Percentiles rank a stretch among this genome's conserved stretches.
phyloP scores from a whole-genome alignment of 2,329 filamentous ascomycete genomes.

The Coleophoma crateriformis region DNA sequence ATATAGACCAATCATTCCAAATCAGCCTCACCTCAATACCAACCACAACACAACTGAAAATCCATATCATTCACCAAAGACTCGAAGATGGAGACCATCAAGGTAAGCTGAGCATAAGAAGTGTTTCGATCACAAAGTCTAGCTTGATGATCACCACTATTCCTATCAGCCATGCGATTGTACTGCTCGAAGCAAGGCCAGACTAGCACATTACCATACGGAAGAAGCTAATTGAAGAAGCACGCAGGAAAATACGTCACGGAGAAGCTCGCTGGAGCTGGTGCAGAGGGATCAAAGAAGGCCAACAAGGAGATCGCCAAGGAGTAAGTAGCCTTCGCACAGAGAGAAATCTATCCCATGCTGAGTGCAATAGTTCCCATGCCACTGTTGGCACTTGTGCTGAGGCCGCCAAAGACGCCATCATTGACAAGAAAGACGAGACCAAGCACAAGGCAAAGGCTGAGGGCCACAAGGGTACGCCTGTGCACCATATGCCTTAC shows the following conservation, averaged over 20 bases:
- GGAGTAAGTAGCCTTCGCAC: slow-evolving; percentile 23
- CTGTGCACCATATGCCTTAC: too few relatives aligned
- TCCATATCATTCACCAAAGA: background rate
- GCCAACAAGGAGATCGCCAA: slow-evolving; percentile 36
- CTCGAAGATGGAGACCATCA: slow-evolving; percentile 29
- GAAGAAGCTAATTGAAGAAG: slow-evolving; percentile 17
- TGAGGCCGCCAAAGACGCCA: slow-evolving; percentile 44
- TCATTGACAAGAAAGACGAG: slow-evolving; percentile 47
- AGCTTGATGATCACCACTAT: background rate
- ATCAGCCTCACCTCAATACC: slow-evolving; percentile 1
- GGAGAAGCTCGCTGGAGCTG: slow-evolving; percentile 44
- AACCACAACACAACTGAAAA: slow-evolving; percentile 5
- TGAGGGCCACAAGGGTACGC: slow-evolving; percentile 40
- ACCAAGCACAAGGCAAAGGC: slow-evolving; percentile 41
- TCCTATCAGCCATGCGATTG: slow-evolving; percentile 1
- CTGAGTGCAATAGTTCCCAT: slow-evolving; percentile 18
- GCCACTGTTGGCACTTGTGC: slow-evolving; percentile 37
- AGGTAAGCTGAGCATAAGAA: slow-evolving; percentile 14
- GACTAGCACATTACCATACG: too few relatives aligned
- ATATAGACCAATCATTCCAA: too few relatives aligned
- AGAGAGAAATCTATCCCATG: too few relatives aligned
- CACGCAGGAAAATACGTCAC: slow-evolving; percentile 51
- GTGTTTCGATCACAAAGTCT: background rate
- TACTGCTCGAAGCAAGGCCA: too few relatives aligned
- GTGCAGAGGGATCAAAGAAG: slow-evolving; percentile 6